Conservation (phyloP, 148 eudicot species). For the Chenopodium suecicum region DNA sequence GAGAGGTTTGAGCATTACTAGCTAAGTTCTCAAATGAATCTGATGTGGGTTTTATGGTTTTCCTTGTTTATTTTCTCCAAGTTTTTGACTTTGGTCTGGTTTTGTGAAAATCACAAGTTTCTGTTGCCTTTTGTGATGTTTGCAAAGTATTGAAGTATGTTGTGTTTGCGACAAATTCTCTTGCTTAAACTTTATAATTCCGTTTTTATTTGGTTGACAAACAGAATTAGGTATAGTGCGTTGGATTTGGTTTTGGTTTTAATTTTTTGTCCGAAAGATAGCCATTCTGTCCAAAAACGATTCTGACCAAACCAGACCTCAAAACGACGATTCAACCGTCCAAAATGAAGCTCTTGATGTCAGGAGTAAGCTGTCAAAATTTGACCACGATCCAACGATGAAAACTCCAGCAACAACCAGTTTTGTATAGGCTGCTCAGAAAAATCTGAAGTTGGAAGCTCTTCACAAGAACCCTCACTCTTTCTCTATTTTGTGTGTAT, state of each 20-base stretch:
- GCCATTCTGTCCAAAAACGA: no score
- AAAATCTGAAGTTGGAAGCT: no score
- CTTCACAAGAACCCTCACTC: no score
- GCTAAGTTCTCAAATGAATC: neutral
- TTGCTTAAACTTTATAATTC: neutral
- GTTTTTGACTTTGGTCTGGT: constrained; percentile 9
- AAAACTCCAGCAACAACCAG: no score
- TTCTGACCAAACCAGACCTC: no score
- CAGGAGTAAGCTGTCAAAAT: no score
- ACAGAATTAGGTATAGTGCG: neutral
- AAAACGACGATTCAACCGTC: no score
- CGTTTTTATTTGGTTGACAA: neutral
- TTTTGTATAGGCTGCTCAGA: no score
- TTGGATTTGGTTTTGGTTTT: neutral
- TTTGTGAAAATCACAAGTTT: neutral
- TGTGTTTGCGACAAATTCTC: constrained; percentile 2
- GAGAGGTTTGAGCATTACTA: no score
- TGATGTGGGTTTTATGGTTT: neutral
- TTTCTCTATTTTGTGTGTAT: no score
- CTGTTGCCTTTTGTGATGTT: neutral
- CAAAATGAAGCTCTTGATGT: no score
- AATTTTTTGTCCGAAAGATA: neutral
- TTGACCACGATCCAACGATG: no score
- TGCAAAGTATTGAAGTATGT: neutral
- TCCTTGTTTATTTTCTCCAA: constrained; percentile 4